phyloP scores from a whole-genome alignment of 345 rosid genomes.

The Angophora floribunda region DNA sequence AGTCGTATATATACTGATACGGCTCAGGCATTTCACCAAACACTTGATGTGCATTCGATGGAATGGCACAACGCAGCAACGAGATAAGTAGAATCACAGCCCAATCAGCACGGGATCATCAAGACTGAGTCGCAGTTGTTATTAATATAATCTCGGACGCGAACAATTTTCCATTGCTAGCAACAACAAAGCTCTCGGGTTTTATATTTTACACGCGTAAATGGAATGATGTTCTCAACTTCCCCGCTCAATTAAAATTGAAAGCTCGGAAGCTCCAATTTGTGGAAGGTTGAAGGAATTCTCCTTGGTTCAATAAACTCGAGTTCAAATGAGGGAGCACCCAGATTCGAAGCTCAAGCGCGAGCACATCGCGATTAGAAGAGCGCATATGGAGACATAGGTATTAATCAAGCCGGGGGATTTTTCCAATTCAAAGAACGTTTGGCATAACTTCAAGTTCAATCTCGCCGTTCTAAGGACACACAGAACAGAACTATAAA shows the following conservation, averaged over 20 bases:
- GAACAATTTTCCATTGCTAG: not conserved
- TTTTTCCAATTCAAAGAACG: too few relatives aligned
- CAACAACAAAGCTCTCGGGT: not conserved
- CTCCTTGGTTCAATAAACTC: too few relatives aligned
- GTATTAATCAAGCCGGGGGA: too few relatives aligned
- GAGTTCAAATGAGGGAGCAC: too few relatives aligned
- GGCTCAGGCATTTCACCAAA: not conserved
- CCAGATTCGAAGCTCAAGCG: too few relatives aligned
- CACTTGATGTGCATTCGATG: not conserved
- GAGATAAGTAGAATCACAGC: not conserved
- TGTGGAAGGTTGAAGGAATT: too few relatives aligned
- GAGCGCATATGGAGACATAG: too few relatives aligned
- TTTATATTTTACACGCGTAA: not conserved
- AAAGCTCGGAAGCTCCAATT: too few relatives aligned
- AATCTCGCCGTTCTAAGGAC: not conserved
- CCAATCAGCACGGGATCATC: not conserved
- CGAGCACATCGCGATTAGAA: too few relatives aligned
- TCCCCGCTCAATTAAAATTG: not conserved
- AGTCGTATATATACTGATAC: too few relatives aligned
- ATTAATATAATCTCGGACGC: not conserved
- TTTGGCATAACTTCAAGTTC: not conserved
- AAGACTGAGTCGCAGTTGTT: not conserved
- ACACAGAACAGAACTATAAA: too few relatives aligned
- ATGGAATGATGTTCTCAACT: not conserved
- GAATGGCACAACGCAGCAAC: not conserved